Percentiles rank a stretch among this genome's conserved stretches.
phyloP scores from a whole-genome alignment of 2,329 filamentous ascomycete species.

The Penicillium sp. region DNA sequence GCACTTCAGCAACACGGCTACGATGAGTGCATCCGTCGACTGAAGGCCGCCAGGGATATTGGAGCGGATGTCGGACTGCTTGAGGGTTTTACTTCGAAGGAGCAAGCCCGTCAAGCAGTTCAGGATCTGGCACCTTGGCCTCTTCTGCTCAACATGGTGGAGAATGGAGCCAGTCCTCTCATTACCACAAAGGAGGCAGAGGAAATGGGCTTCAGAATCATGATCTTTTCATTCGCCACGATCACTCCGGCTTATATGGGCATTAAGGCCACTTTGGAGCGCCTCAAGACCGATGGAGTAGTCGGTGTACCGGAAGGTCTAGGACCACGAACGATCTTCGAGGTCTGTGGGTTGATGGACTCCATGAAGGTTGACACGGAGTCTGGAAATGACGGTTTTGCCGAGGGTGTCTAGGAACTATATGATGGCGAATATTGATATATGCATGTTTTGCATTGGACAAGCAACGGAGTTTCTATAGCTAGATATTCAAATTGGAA shows the following conservation, averaged over 20 bases:
- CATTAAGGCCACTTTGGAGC: slow-evolving; percentile 32
- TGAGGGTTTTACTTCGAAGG: slow-evolving; percentile 40
- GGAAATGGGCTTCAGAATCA: slow-evolving; percentile 42
- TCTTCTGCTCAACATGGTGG: slow-evolving; percentile 44
- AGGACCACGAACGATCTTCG: slow-evolving; percentile 37
- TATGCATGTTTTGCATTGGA: neutral
- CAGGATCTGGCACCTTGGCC: slow-evolving; percentile 39
- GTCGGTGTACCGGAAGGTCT: slow-evolving; percentile 28
- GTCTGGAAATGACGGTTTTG: slow-evolving; percentile 35
- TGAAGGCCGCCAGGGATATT: slow-evolving; percentile 37
- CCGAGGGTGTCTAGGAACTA: slow-evolving; percentile 21
- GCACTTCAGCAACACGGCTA: slow-evolving; percentile 38
- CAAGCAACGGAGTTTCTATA: neutral
- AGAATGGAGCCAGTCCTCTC: slow-evolving; percentile 39
- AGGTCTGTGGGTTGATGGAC: slow-evolving; percentile 41
- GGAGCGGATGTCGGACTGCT: slow-evolving; percentile 42
- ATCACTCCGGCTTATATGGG: slow-evolving; percentile 37
- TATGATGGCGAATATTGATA: neutral
- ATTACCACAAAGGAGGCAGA: slow-evolving; percentile 38
- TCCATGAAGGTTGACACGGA: slow-evolving; percentile 38
- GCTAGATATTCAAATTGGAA: neutral
- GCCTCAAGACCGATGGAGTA: slow-evolving; percentile 36
- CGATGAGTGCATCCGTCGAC: slow-evolving; percentile 38
- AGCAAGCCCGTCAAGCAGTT: slow-evolving; percentile 34
- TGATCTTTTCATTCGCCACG: slow-evolving; percentile 42